Evolutionary conservation across 1,284 basidiomycete genomes (phyloP).

Genomic region (Ceratobasidium sp.): DNA sequence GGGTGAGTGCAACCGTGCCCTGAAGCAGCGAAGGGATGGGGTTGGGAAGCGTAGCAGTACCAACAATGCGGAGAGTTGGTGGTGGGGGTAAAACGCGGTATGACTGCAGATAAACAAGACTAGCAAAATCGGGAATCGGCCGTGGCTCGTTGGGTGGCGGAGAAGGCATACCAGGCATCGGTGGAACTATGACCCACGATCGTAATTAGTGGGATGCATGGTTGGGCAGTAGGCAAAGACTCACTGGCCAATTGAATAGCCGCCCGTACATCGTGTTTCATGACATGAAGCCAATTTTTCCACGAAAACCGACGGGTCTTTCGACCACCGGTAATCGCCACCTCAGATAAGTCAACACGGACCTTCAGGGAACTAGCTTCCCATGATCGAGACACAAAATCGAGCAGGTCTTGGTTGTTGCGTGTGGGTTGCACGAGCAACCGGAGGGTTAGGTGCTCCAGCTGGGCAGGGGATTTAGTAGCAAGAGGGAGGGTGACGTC

Average conservation of each 20-base stretch:
- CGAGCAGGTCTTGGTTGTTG: constrained; percentile 8
- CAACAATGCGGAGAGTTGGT: constrained; percentile 24
- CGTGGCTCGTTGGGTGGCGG: constrained; percentile 20
- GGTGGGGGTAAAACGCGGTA: constrained; percentile 27
- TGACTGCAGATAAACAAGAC: constrained; percentile 22
- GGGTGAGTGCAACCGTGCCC: constrained; percentile 4
- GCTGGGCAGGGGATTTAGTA: not conserved
- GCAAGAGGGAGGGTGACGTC: constrained; percentile 6
- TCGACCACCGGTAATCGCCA: not conserved
- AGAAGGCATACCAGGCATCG: constrained; percentile 22
- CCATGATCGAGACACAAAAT: constrained; percentile 9
- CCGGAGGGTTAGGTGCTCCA: not conserved
- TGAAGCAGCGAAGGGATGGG: constrained; percentile 5
- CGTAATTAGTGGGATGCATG: not conserved
- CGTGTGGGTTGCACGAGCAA: not conserved
- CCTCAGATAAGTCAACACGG: not conserved
- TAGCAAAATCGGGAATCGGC: constrained; percentile 23
- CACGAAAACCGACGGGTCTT: not conserved
- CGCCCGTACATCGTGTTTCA: constrained; percentile 1
- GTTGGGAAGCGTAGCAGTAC: constrained; percentile 25
- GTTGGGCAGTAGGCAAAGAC: not conserved
- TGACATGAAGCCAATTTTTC: constrained; percentile 4
- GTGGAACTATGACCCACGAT: constrained; percentile 1
- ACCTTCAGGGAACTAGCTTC: not conserved
- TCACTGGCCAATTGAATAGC: not conserved